These are phyloP conservation scores for Blastomyces percursus DNA, from an alignment of 2,329 filamentous ascomycete species.

Conservation along the genomic window DNA sequence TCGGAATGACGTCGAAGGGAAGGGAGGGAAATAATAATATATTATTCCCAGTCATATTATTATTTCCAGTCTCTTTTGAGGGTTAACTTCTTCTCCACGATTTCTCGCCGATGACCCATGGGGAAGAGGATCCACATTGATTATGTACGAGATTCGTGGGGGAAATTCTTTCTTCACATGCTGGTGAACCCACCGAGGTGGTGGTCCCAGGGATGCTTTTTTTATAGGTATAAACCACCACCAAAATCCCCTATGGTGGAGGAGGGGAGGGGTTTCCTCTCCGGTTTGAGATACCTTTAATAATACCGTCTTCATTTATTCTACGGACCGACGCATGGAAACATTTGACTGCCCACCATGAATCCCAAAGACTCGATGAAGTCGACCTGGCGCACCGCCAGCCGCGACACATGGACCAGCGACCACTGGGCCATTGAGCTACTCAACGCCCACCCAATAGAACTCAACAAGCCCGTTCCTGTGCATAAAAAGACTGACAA, in stretches of 20 bases:
- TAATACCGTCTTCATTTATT: neutral
- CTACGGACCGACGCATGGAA: neutral
- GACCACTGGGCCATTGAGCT: slow-evolving; percentile 26
- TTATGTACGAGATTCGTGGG: neutral
- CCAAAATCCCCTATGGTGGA: neutral
- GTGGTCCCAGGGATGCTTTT: neutral
- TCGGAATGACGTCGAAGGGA: neutral
- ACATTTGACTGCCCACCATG: neutral
- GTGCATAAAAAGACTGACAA: slow-evolving; percentile 34
- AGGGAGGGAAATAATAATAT: neutral
- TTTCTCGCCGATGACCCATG: neutral
- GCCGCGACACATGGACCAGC: slow-evolving; percentile 23
- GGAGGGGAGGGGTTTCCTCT: neutral
- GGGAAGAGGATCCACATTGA: neutral
- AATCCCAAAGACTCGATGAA: slow-evolving; percentile 32
- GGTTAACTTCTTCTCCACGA: neutral
- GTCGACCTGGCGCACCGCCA: slow-evolving; percentile 29
- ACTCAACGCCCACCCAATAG: slow-evolving; percentile 20
- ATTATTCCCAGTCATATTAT: neutral
- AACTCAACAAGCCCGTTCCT: slow-evolving; percentile 26
- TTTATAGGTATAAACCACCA: neutral
- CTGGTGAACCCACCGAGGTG: neutral
- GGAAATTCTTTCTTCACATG: neutral
- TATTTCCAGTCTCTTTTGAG: too few species aligned
- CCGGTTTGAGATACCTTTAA: neutral